Percentiles rank a stretch among this genome's conserved stretches.
Evolutionary conservation across 202 grass and related monocot species (phyloP).

Genomic region (Thinopyrum obtusiflorum): DNA sequence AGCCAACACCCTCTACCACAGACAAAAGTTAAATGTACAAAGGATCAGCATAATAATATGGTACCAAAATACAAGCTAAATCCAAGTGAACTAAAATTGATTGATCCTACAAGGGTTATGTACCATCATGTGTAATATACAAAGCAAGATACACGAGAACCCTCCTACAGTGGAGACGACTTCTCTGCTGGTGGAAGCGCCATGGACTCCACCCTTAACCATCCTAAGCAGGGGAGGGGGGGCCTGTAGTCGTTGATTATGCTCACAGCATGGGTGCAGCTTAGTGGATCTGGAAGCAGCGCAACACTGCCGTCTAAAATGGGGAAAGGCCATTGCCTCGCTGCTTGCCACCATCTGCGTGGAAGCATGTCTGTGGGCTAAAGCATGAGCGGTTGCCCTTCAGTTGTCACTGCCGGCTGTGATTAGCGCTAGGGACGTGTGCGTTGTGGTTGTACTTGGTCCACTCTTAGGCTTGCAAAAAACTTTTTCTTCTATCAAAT

Average conservation of each 20-base stretch:
- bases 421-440: neutral
- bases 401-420: neutral
- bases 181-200: neutral
- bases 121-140: neutral
- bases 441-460: neutral
- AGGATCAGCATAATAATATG: conserved; percentile 9
- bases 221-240: neutral
- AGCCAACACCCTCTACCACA: conserved; percentile 12
- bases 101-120: neutral
- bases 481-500: neutral
- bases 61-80: conserved; percentile 6
- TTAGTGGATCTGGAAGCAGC: neutral
- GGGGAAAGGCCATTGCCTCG: neutral
- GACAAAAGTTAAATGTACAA: neutral
- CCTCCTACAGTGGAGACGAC: neutral
- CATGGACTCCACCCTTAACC: neutral
- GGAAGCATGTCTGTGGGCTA: neutral
- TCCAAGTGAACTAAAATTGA: neutral
- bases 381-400: neutral
- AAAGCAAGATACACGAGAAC: neutral
- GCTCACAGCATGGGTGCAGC: neutral
- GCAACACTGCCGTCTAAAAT: neutral
- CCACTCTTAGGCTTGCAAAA: neutral
- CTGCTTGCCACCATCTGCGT: neutral
- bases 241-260: neutral